Conservation (phyloP, 2,329 filamentous ascomycete species). For the Eutypella sp. region DNA sequence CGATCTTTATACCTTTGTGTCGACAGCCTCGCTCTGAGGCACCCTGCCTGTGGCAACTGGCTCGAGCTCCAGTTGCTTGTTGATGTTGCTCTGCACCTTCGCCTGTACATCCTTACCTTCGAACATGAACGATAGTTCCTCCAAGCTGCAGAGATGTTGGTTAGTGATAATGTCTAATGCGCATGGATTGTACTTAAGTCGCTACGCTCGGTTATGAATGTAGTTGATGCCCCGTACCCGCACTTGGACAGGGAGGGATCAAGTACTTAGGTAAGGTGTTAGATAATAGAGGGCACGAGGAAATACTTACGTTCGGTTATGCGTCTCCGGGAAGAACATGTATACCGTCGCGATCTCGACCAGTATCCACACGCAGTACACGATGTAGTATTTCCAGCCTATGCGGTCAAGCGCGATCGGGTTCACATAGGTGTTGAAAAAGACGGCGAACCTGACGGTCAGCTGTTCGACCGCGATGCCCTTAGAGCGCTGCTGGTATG, state of each 20-base stretch:
- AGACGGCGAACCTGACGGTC: constrained; percentile 32
- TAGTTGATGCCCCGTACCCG: too few relatives aligned
- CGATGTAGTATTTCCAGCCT: constrained; percentile 34
- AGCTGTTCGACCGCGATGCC: constrained; percentile 34
- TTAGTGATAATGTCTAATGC: neutral
- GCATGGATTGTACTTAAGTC: too few relatives aligned
- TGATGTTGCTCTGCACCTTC: constrained; percentile 20
- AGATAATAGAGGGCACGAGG: too few relatives aligned
- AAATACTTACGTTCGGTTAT: constrained; percentile 20
- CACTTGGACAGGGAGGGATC: too few relatives aligned
- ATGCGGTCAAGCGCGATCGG: constrained; percentile 37
- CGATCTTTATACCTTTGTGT: neutral
- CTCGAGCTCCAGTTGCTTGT: constrained; percentile 25
- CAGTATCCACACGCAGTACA: constrained; percentile 31
- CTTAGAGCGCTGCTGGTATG: constrained; percentile 32
- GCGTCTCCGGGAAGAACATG: constrained; percentile 29
- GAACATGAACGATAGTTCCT: constrained; percentile 31
- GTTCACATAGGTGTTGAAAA: constrained; percentile 45
- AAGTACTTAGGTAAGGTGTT: too few relatives aligned
- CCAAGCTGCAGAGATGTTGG: constrained; percentile 12
- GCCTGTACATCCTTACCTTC: constrained; percentile 26
- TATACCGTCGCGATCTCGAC: constrained; percentile 31
- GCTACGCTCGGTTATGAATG: too few relatives aligned
- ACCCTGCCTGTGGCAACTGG: constrained; percentile 4
- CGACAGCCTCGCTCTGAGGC: neutral